Base-by-base conservation (phyloP, 2,329 filamentous ascomycete genomes). In the Botrytis elliptica region DNA sequence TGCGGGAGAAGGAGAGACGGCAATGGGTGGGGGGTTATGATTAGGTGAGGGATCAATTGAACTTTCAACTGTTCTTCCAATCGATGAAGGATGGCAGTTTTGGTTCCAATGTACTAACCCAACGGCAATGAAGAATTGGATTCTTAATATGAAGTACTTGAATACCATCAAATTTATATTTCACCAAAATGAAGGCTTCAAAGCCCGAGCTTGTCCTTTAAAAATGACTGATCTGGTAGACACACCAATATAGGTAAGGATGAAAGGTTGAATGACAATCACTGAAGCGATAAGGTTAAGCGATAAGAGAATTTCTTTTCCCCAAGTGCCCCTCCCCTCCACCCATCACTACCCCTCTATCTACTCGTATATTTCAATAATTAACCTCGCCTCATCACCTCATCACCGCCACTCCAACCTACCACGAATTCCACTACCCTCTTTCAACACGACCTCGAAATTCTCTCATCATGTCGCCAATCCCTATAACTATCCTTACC, bases 401-500 rank as follows among this genome's bases (percentile, higher is more conserved):
- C 42, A 52, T n/a, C 46, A 55, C 44, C 25, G 29, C 36, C 46
- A 33, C 36, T 16, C 18, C 12, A 22, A 38, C n/a, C 25, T 29
- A n/a, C 20, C 38, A 60, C 59, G 18, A 38, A 16, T 33, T 22
- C 9, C 44, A 8, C 44, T 4, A n/a, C 2, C 33, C 16, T 14
- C 18, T 7, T 33, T n/a, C 55, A 52, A 36, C 18, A 6, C 25
- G 3, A 62, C 33, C 25, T 18, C 14, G 7, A 14, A 33, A 40
- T 22, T 22, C 42, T 36, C 66, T 38, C 22, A 62, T 42, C 57
- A 60, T 68, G 49, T 76, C 57, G 55, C 90, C 92, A 1, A 96
- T 94, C 77, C 94, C 95, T 7, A 92, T 98, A 82, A 98, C 95
- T 65, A 97, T 99, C 81, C 87, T 99, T 71, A 99, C 96, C 8